Base-by-base conservation (phyloP, 768 basidiomycete genomes). In the Russula emetica region DNA sequence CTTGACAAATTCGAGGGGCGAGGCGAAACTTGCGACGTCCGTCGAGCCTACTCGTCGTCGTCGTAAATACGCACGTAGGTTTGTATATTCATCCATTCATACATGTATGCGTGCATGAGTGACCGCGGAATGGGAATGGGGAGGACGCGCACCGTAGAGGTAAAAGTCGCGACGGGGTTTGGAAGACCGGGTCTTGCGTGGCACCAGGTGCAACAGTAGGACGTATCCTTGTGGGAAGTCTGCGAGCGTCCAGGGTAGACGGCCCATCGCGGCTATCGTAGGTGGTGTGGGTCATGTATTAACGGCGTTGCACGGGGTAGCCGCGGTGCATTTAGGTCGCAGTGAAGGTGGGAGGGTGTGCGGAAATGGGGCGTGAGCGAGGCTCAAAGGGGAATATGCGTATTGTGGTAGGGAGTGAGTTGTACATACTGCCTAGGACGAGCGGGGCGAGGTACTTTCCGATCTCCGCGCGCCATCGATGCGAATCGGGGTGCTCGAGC, bases 361-460 rank as follows among this genome's bases (percentile, higher is more conserved):
- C 18, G 22, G 36, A 26, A 40, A 40, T 16, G 24, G 14, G 28
- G 22, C 22, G 22, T 34, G 42, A 24, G 52, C 5, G 28, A 32
- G 20, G 44, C 9, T n/a, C 44, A 11, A n/a, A 32, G 50, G 2
- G 18, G 51, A 7, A 51, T 28, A 30, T 30, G 26, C 7, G 50
- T 8, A 16, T 9, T 5, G 53, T 7, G 8, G 32, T 32, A 22
- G 10, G 34, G 36, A 13, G 2, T 10, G 16, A 53, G 5, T 11
- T 16, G n/a, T 26, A 59, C 63, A 30, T 60, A 64, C 63, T 30
- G 47, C 49, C 38, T 56, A 64, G 63, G 5, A 64, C 24, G 38
- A 64, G 58, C 26, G 63, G 63, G 24, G 63, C 63, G 3, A 64
- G 59, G 24, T 51, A 60, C 47, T 60, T 64, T 24, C 58, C 63